Conservation (phyloP, 495 filamentous ascomycete genomes). For the Copromyces sp. region DNA sequence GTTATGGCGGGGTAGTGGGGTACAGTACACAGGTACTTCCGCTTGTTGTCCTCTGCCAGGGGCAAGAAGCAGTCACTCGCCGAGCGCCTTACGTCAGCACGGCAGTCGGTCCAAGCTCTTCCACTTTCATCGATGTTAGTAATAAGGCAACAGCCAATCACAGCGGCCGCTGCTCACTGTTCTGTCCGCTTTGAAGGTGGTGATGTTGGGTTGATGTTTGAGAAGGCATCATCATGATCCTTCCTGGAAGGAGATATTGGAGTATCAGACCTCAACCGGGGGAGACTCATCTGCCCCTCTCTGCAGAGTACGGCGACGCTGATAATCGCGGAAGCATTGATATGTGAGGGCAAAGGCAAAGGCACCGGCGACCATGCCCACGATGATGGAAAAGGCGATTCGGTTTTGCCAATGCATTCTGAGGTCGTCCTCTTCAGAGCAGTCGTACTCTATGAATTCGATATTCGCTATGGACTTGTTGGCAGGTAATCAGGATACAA, state of each 20-base stretch:
- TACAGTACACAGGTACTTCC: background rate
- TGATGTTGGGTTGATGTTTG: background rate
- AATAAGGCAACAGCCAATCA: background rate
- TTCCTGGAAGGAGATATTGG: background rate
- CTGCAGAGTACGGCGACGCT: background rate
- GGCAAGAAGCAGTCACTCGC: background rate
- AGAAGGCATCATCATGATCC: background rate
- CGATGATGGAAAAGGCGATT: conserved; percentile 5
- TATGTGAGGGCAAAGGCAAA: conserved; percentile 8
- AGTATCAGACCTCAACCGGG: background rate
- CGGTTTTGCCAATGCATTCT: background rate
- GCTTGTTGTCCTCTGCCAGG: background rate
- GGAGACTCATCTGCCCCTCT: background rate
- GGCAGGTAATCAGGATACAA: background rate
- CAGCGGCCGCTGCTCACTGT: background rate
- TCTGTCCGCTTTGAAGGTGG: background rate
- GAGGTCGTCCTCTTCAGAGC: background rate
- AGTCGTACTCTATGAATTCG: background rate
- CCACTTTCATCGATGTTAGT: background rate
- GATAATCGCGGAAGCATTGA: background rate
- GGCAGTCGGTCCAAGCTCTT: background rate
- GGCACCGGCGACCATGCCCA: conserved; percentile 5
- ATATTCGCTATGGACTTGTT: background rate
- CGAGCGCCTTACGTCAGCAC: background rate
- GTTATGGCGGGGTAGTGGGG: background rate